phyloP scores from a whole-genome alignment of 2,329 filamentous ascomycete genomes.

The Cladosporium sp. region DNA sequence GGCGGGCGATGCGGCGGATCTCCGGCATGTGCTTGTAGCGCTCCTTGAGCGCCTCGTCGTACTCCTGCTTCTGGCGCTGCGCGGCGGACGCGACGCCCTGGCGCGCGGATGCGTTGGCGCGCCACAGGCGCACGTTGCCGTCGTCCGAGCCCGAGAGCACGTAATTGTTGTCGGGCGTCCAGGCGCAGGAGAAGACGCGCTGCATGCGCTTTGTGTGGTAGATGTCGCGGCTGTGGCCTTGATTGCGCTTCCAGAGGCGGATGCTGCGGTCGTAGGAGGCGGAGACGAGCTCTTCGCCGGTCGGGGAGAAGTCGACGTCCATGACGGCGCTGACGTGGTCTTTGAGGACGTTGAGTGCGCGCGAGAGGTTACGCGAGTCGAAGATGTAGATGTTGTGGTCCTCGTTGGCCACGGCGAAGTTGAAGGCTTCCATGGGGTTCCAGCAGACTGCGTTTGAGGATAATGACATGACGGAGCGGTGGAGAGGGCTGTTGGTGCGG shows the following conservation, averaged over 20 bases:
- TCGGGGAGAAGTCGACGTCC: slow-evolving; percentile 93
- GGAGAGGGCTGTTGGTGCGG: slow-evolving; percentile 74
- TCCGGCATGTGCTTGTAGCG: slow-evolving; percentile 95
- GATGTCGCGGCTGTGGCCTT: slow-evolving; percentile 82
- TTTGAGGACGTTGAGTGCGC: slow-evolving; percentile 82
- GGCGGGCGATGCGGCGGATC: slow-evolving; percentile 80
- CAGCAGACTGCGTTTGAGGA: slow-evolving; percentile 78
- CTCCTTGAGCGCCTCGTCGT: slow-evolving; percentile 76
- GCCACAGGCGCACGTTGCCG: slow-evolving; percentile 85
- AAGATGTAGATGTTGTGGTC: slow-evolving; percentile 92
- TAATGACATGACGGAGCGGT: slow-evolving; percentile 74
- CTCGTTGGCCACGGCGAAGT: slow-evolving; percentile 87
- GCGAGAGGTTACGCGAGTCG: slow-evolving; percentile 85
- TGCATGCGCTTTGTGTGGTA: slow-evolving; percentile 99
- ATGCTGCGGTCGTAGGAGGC: slow-evolving; percentile 86
- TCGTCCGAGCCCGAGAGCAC: slow-evolving; percentile 88
- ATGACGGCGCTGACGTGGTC: slow-evolving; percentile 89
- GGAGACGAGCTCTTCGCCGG: slow-evolving; percentile 85
- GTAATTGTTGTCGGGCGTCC: slow-evolving; percentile 85
- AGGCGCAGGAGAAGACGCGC: slow-evolving; percentile 77
- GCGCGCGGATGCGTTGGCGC: slow-evolving; percentile 74
- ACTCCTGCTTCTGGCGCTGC: slow-evolving; percentile 83
- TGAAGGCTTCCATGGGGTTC: slow-evolving; percentile 97
- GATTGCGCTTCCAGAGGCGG: slow-evolving; percentile 72
- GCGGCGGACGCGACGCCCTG: slow-evolving; percentile 79